These are phyloP conservation scores for Lentinula detonsa DNA, from an alignment of 768 basidiomycete species.

Conservation along the genomic window DNA sequence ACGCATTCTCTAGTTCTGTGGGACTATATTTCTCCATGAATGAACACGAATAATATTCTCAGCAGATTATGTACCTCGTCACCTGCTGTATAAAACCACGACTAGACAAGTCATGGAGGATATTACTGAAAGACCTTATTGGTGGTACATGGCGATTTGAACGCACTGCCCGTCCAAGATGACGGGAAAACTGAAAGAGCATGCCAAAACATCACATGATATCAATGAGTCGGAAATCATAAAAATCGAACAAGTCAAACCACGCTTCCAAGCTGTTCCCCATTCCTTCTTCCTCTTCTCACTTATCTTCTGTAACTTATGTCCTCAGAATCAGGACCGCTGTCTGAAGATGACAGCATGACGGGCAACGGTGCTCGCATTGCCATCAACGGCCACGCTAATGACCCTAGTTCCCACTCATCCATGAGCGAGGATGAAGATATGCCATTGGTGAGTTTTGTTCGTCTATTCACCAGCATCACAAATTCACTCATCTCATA, in stretches of 20 bases:
- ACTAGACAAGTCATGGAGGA: slow-evolving; percentile 36
- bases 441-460: slow-evolving; percentile 55
- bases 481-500: slow-evolving; percentile 18
- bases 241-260: background rate
- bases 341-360: slow-evolving; percentile 55
- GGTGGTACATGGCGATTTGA: background rate
- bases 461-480: slow-evolving; percentile 12
- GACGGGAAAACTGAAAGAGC: slow-evolving; percentile 1
- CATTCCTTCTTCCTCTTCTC: slow-evolving; percentile 6
- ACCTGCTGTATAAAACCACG: slow-evolving; percentile 45
- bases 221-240: background rate
- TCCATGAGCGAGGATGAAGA: slow-evolving; percentile 67
- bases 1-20: slow-evolving; percentile 33
- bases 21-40: slow-evolving; percentile 23
- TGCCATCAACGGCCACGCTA: slow-evolving; percentile 37
- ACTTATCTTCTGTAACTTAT: background rate
- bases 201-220: slow-evolving; percentile 1
- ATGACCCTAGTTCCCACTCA: slow-evolving; percentile 33
- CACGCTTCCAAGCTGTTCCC: background rate
- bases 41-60: background rate
- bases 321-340: slow-evolving; percentile 13
- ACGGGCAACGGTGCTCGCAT: slow-evolving; percentile 34
- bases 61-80: slow-evolving; percentile 26
- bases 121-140: background rate
- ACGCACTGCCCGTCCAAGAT: slow-evolving; percentile 2